Conservation (phyloP, 2,329 filamentous ascomycete genomes). For the Alternaria gansuensis region DNA sequence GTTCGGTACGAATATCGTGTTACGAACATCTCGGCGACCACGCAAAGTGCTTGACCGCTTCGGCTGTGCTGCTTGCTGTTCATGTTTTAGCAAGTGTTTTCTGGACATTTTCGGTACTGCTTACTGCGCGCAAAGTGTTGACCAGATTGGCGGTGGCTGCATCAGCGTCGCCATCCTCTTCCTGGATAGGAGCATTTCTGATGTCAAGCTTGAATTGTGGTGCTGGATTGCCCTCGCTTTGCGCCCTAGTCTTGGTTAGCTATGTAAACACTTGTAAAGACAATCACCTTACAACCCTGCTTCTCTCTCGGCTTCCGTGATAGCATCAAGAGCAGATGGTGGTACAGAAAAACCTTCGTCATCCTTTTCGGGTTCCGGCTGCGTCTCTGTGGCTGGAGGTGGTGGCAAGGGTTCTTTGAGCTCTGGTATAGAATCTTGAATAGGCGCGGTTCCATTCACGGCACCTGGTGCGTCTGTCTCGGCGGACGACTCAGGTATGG, state of each 20-base stretch:
- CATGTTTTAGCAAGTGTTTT: conserved; percentile 27
- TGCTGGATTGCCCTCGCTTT: conserved; percentile 37
- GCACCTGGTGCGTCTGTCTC: conserved; percentile 31
- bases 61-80: conserved; percentile 65
- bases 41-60: conserved; percentile 74
- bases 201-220: conserved; percentile 81
- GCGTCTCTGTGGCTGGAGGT: conserved; percentile 33
- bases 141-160: conserved; percentile 79
- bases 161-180: conserved; percentile 77
- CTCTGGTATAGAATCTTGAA: conserved; percentile 47
- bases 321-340: conserved; percentile 64
- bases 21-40: conserved; percentile 88
- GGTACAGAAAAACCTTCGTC: conserved; percentile 81
- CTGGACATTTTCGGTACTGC: conserved; percentile 24
- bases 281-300: conserved; percentile 52
- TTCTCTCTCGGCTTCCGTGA: conserved; percentile 77
- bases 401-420: conserved; percentile 50
- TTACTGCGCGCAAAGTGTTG: conserved; percentile 70
- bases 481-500: conserved; percentile 31
- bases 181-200: conserved; percentile 76
- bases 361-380: conserved; percentile 64
- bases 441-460: conserved; percentile 43
- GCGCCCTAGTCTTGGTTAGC: conserved; percentile 23
- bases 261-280: conserved; percentile 2
- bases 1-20: conserved; percentile 81